A percentile compares a stretch with the other conserved stretches of the same genome.
These are phyloP conservation scores for Nitzschia putrida DNA, from an alignment of 108 stramenopile species.

Conservation along the genomic window DNA sequence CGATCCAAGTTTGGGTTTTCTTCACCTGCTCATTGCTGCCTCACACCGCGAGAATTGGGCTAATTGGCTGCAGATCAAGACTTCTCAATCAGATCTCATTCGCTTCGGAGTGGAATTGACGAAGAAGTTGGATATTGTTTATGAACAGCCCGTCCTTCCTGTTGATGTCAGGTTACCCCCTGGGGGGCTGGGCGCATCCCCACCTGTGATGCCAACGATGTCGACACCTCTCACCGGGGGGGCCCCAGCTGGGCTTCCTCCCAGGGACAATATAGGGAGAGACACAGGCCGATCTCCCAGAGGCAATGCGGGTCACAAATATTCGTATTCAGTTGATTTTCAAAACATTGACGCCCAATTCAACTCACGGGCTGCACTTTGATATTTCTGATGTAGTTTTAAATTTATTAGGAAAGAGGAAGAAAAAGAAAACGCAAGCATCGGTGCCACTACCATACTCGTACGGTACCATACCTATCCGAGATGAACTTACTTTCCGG, in stretches of 20 bases:
- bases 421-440: too few relatives aligned
- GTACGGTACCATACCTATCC: too few relatives aligned
- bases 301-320: neutral
- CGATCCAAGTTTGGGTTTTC: constrained; percentile 63
- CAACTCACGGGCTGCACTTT: neutral
- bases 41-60: constrained; percentile 46
- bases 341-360: neutral
- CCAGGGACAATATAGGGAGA: too few relatives aligned
- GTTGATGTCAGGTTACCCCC: constrained; percentile 36
- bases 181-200: too few relatives aligned
- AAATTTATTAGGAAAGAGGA: too few relatives aligned
- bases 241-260: too few relatives aligned
- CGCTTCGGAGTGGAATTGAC: constrained; percentile 58
- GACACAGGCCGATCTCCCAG: too few relatives aligned
- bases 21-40: constrained; percentile 57
- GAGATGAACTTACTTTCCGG: too few relatives aligned
- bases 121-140: constrained; percentile 64
- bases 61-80: constrained; percentile 36
- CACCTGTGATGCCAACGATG: too few relatives aligned
- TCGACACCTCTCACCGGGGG: too few relatives aligned
- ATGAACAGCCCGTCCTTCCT: constrained; percentile 61
- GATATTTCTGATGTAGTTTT: too few relatives aligned
- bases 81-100: constrained; percentile 56
- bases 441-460: too few relatives aligned
- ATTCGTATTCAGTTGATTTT: neutral